Evolutionary conservation across 768 basidiomycete species (phyloP), one percentile per base, ranked within the genome.

Genomic region (Panellus pusillus): DNA sequence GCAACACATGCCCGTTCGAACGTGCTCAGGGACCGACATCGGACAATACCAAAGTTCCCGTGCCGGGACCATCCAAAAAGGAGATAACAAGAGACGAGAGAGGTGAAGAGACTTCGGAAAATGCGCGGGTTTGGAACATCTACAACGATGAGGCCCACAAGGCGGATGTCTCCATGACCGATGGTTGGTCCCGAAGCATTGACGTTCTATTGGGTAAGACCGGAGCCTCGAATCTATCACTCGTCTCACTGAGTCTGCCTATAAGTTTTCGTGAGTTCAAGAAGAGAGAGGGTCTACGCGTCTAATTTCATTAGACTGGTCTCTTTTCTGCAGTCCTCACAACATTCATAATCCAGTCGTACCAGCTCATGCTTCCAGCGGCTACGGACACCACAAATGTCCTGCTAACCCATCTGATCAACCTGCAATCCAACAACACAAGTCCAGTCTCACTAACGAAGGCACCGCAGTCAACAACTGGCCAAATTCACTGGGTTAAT

Each of bases 251-350:
- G 27, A 47, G 45, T 17, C 11, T 28, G 32, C 29, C 61, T 73
- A 1, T 64, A 75, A 19, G 76, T 79, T 20, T 79, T 79, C 50
- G 76, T 74, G 51, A 65, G 76, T 68, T 44, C 29, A 14, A 27
- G 14, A 28, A 37, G 35, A 0, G 32, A 17, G 29, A 45, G 31
- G 31, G 18, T 29, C 13, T 44, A 40, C 27, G 24, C 40, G 6
- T 52, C 14, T 37, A 52, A 40, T 19, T 29, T n/a, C 40, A 45
- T 19, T 46, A 75, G 73, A 74, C 73, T 19, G 76, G 74, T 57
- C 63, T 76, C 20, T 77, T 77, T 50, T 76, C 75, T 2, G 74
- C 74, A 2, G 73, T 74, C 20, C 54, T 76, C 24, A 77, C 74
- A 6, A 75, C 74, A 0, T 76, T 75, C 64, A 72, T 75, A 32